These are phyloP conservation scores for Erodium texanum DNA, from an alignment of 441 rosid species.

Conservation along the genomic window DNA sequence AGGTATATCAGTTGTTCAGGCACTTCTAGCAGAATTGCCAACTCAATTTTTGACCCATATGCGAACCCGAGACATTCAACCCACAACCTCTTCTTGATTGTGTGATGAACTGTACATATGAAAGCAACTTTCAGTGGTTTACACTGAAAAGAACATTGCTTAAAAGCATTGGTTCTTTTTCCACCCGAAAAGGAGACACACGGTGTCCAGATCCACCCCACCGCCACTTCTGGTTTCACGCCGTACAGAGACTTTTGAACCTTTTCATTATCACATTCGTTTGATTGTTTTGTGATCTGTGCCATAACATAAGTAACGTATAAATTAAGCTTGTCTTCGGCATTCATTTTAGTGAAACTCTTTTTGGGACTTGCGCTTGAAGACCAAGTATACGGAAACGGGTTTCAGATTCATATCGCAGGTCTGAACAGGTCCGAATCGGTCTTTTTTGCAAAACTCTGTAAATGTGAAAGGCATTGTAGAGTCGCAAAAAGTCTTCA, in stretches of 20 bases:
- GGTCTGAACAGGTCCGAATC: not conserved
- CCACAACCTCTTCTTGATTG: conserved; percentile 24
- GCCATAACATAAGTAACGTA: not conserved
- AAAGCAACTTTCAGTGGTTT: conserved; percentile 14
- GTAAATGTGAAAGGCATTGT: not conserved
- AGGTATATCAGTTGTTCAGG: conserved; percentile 65
- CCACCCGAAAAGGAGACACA: no score
- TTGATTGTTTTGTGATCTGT: not conserved
- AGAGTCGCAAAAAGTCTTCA: not conserved
- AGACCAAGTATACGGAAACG: not conserved
- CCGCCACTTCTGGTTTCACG: not conserved
- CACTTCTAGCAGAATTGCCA: conserved; percentile 74
- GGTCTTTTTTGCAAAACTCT: not conserved
- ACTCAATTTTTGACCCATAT: conserved; percentile 67
- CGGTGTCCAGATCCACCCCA: not conserved
- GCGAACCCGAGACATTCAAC: conserved; percentile 55
- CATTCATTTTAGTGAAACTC: not conserved
- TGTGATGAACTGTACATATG: conserved; percentile 26
- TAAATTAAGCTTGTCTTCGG: not conserved
- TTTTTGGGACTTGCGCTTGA: not conserved
- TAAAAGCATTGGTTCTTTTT: not conserved
- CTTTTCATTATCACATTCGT: not conserved
- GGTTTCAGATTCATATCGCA: not conserved
- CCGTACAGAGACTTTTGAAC: no score
- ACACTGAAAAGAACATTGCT: not conserved